These are phyloP conservation scores for Epichloe elymi DNA, from an alignment of 2,329 filamentous ascomycete species.

Conservation along the genomic window DNA sequence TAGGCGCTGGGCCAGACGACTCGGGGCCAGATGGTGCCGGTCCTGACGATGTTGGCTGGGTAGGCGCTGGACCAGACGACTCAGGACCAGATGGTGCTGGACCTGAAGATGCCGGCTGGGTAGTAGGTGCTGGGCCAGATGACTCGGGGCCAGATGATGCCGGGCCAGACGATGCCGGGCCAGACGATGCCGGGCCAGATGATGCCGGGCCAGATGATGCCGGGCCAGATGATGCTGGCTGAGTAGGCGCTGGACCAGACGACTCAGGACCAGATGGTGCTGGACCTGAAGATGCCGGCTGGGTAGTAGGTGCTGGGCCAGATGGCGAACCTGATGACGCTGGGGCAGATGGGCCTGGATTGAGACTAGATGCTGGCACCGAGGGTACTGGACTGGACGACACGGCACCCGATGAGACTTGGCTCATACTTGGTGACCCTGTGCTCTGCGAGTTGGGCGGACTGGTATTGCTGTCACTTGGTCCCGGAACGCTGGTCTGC, in stretches of 20 bases:
- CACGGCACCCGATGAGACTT: background rate
- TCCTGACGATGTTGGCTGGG: background rate
- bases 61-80: background rate
- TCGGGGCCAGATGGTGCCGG: background rate
- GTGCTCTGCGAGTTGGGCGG: background rate
- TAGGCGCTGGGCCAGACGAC: background rate
- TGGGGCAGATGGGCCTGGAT: too few species aligned
- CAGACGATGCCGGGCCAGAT: background rate
- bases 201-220: too few species aligned
- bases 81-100: background rate
- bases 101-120: too few species aligned
- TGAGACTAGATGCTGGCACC: too few species aligned
- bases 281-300: background rate
- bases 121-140: background rate
- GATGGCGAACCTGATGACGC: too few species aligned
- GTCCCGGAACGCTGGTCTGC: background rate
- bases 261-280: background rate
- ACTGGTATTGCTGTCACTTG: background rate
- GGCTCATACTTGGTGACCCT: background rate
- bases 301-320: rapidly evolving
- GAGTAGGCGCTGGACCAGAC: too few species aligned
- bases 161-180: background rate
- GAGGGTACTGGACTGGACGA: background rate
- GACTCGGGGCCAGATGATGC: background rate
- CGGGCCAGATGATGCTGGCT: background rate